These are phyloP conservation scores for Eucalyptus virginea DNA, from an alignment of 345 rosid genomes.

Conservation along the genomic window DNA sequence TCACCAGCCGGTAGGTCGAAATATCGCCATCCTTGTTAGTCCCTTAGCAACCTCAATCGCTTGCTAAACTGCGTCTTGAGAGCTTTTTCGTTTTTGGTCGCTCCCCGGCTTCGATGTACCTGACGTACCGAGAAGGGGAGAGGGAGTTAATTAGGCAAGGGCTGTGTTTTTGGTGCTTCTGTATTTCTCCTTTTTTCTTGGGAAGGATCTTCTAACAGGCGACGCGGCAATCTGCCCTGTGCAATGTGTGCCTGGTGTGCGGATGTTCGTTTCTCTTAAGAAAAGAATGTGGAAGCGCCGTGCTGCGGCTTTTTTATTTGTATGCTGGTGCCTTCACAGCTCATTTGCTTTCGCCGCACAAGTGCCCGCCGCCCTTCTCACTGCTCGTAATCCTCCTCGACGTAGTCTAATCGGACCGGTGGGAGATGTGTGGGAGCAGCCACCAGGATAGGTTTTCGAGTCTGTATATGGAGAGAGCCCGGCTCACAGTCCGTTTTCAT, in stretches of 20 bases:
- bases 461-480: not conserved
- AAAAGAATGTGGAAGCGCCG: not conserved
- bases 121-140: not conserved
- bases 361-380: not conserved
- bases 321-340: not conserved
- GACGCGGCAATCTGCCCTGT: not conserved
- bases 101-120: not conserved
- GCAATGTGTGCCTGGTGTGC: not conserved
- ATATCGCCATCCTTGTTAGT: conserved; percentile 43
- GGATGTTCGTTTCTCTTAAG: not conserved
- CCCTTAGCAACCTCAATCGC: not conserved
- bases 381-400: not conserved
- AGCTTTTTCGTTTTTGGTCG: not conserved
- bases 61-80: not conserved
- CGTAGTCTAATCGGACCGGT: not conserved
- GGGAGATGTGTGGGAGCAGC: not conserved
- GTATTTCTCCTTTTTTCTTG: not conserved
- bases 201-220: not conserved
- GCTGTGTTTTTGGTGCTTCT: not conserved
- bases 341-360: not conserved
- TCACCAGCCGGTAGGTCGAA: conserved; percentile 49
- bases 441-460: not conserved
- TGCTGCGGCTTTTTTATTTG: not conserved
- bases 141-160: not conserved
- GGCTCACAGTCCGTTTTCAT: not conserved